These are phyloP conservation scores for Chytriomyces confervae DNA, from an alignment of 192 early-diverging fungal genomes.

Conservation along the genomic window DNA sequence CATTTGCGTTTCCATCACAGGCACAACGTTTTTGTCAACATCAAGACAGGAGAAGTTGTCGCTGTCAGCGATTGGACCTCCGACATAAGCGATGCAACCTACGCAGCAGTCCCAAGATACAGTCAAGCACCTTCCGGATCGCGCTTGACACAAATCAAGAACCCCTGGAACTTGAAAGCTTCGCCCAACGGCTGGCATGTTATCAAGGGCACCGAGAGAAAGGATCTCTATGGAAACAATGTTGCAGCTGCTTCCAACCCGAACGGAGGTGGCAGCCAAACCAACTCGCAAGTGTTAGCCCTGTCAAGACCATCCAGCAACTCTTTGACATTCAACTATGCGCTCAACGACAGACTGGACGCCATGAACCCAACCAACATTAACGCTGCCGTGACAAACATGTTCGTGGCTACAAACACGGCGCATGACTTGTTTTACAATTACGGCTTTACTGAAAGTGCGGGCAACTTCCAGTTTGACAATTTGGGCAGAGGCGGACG, in stretches of 20 bases:
- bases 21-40: constrained; percentile 35
- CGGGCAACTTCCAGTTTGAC: constrained; percentile 83
- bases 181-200: constrained; percentile 54
- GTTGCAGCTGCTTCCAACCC: constrained; percentile 47
- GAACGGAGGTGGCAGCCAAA: constrained; percentile 35
- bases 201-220: background rate
- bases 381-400: constrained; percentile 39
- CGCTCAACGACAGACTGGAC: constrained; percentile 17
- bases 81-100: background rate
- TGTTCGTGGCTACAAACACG: constrained; percentile 44
- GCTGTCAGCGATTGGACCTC: constrained; percentile 23
- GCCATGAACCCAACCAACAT: constrained; percentile 31
- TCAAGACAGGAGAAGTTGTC: constrained; percentile 36
- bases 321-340: constrained; percentile 19
- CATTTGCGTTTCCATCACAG: too few species aligned
- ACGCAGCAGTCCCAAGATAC: background rate
- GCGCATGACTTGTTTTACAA: constrained; percentile 71
- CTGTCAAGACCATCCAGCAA: background rate
- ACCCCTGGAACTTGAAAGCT: constrained; percentile 42
- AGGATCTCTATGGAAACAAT: constrained; percentile 28
- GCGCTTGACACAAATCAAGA: constrained; percentile 34
- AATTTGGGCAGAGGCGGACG: constrained; percentile 80
- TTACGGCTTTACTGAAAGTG: constrained; percentile 48
- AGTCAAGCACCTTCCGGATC: background rate
- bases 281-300: background rate